These are phyloP conservation scores for Debaryomyces subglobosus DNA, from an alignment of 1,139 yeast genomes.

Conservation along the genomic window DNA sequence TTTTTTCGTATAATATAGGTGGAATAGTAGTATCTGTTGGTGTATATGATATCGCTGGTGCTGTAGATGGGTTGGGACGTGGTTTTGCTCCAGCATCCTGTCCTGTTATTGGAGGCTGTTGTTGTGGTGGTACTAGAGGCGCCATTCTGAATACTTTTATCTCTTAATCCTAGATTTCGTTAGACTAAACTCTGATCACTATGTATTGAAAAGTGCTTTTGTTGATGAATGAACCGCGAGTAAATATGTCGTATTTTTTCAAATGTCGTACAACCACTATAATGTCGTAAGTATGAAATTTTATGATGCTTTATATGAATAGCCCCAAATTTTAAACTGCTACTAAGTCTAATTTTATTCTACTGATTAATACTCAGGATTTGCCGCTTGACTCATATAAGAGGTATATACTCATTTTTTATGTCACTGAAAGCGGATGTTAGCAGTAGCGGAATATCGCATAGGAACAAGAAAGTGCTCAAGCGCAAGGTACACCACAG, in stretches of 20 bases:
- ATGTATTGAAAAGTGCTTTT: slow-evolving; percentile 1
- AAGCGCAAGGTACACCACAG: slow-evolving; percentile 21
- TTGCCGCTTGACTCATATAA: not conserved
- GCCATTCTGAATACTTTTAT: slow-evolving; percentile 3
- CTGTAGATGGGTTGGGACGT: slow-evolving; percentile 38
- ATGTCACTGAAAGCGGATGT: not conserved
- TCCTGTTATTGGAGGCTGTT: slow-evolving; percentile 10
- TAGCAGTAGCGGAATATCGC: not conserved
- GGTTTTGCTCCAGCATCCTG: slow-evolving; percentile 21
- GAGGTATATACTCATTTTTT: not conserved
- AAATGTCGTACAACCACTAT: not conserved
- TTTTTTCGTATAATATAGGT: slow-evolving; percentile 55
- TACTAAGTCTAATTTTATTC: no score
- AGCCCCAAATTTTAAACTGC: not conserved
- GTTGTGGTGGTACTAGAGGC: slow-evolving; percentile 15
- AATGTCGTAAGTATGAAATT: not conserved
- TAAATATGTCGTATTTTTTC: not conserved
- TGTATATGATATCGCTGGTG: slow-evolving; percentile 49
- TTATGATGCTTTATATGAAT: not conserved
- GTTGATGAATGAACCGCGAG: not conserved
- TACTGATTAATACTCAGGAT: not conserved
- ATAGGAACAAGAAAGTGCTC: slow-evolving; percentile 20
- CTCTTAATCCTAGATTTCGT: not conserved
- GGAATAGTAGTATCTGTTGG: slow-evolving; percentile 80
- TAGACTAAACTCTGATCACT: not conserved